Evolutionary conservation across 2,329 filamentous ascomycete genomes (phyloP), one percentile per base, ranked within the genome.

Genomic region (Diaporthe caulivora): DNA sequence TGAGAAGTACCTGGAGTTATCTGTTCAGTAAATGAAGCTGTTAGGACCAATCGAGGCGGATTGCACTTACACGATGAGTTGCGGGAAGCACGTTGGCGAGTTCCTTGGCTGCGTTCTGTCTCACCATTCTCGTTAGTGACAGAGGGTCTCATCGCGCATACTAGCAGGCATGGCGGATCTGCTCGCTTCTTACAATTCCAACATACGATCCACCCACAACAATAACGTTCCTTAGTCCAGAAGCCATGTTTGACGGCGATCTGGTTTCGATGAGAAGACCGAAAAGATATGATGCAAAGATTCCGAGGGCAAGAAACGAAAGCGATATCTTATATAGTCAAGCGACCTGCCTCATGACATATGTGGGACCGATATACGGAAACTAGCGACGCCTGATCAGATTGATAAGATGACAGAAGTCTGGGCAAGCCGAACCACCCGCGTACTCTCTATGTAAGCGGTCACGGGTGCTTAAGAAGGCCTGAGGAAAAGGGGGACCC

Each of bases 121-220:
- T 40, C 49, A 10, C 70, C 4, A 17, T 13, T 11, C 40, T n/a
- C 21, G 47, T 55, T 29, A 60, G 26, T 31, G 8, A 55, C 29
- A 18, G 6, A 69, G 7, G 17, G 26, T 29, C 26, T 44, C 31
- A 5, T 18, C 17, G 1, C 29, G 49, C 29, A 11, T 1, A 1
- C 15, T 3, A 42, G 21, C 26, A 53, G 8, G 9, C 21, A 24
- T 53, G 29, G 57, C 17, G 26, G 42, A 26, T 64, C 17, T 47
- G 58, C n/a, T 13, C 11, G 58, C 15, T 26, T 44, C 77, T 77
- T 42, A 84, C 81, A 72, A 82, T 78, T 1, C 86, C 86, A 2
- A 84, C 85, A 70, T 86, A 87, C 2, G 85, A 87, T 9, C 82
- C 86, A 34, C 86, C 86, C n/a, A 87, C 78, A 1, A 86, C 80